These are phyloP conservation scores for Anthoceros angustus DNA, from an alignment of 225 moss, liverwort and hornwort species.

Conservation along the genomic window DNA sequence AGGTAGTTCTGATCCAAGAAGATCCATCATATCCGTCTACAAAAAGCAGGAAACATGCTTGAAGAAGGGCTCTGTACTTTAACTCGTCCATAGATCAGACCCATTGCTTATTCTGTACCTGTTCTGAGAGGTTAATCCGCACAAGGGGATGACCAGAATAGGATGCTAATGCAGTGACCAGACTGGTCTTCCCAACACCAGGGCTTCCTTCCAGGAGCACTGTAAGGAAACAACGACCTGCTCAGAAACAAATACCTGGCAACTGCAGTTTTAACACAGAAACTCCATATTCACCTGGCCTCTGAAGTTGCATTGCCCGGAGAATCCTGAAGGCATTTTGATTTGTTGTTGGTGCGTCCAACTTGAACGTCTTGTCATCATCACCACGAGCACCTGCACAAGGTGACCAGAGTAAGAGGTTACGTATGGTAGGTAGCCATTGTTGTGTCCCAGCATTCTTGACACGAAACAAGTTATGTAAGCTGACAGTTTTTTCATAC, in stretches of 20 bases:
- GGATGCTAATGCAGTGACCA: slow-evolving; percentile 71
- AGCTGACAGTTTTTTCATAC: slow-evolving; percentile 12
- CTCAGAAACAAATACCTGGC: not conserved
- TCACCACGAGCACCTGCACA: not conserved
- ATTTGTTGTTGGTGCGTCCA: slow-evolving; percentile 81
- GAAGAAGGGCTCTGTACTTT: not conserved
- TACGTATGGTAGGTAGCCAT: too few species aligned
- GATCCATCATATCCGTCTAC: slow-evolving; percentile 94
- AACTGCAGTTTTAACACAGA: not conserved
- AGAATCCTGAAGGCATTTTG: slow-evolving; percentile 79
- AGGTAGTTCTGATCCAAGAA: slow-evolving; percentile 90
- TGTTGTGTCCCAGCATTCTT: not conserved
- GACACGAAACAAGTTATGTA: not conserved
- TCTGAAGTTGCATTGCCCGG: slow-evolving; percentile 84
- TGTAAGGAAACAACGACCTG: slow-evolving; percentile 8
- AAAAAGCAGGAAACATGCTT: not conserved
- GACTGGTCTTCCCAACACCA: slow-evolving; percentile 92
- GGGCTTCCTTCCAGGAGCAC: slow-evolving; percentile 97
- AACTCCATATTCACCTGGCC: slow-evolving; percentile 28
- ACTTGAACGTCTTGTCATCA: slow-evolving; percentile 30
- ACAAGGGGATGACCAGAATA: slow-evolving; percentile 61
- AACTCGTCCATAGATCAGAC: not conserved
- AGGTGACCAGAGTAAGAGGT: too few species aligned
- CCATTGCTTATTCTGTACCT: slow-evolving; percentile 13
- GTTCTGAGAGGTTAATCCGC: slow-evolving; percentile 86